These are phyloP conservation scores for Epichloe uncinata DNA, from an alignment of 2,329 filamentous ascomycete genomes.

Conservation along the genomic window DNA sequence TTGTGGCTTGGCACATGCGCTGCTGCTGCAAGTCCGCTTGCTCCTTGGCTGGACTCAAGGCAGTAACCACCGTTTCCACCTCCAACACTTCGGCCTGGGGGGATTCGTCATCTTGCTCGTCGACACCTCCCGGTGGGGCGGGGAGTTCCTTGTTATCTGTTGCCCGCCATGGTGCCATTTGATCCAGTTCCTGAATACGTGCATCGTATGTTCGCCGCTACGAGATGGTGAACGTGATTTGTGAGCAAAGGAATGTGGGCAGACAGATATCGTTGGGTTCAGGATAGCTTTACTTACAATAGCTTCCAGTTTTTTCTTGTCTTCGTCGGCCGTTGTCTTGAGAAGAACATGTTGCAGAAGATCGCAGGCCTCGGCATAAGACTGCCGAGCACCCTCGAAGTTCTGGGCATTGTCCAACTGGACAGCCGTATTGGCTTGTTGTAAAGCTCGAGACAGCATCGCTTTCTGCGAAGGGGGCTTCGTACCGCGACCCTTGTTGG, in stretches of 20 bases:
- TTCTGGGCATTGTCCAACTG: slow-evolving; percentile 93
- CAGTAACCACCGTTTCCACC: background rate
- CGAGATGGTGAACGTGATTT: background rate
- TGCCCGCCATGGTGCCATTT: slow-evolving; percentile 45
- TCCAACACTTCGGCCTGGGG: slow-evolving; percentile 2
- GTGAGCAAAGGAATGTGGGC: background rate
- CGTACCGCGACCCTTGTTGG: slow-evolving; percentile 15
- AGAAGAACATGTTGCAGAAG: slow-evolving; percentile 79
- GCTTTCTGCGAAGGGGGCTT: slow-evolving; percentile 69
- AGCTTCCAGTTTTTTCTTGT: slow-evolving; percentile 79
- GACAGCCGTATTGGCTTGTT: slow-evolving; percentile 93
- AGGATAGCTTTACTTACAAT: slow-evolving; percentile 57
- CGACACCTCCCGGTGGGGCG: slow-evolving; percentile 45
- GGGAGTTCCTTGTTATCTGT: slow-evolving; percentile 64
- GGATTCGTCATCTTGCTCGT: slow-evolving; percentile 8
- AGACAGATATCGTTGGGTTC: background rate
- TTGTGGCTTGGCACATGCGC: slow-evolving; percentile 11
- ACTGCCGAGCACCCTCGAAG: slow-evolving; percentile 78
- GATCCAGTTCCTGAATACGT: slow-evolving; percentile 74
- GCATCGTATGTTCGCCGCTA: slow-evolving; percentile 82
- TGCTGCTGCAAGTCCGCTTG: slow-evolving; percentile 9
- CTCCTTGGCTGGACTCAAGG: slow-evolving; percentile 25
- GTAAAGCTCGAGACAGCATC: slow-evolving; percentile 89
- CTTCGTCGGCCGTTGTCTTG: slow-evolving; percentile 72
- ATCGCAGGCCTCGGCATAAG: slow-evolving; percentile 82